phyloP scores from a whole-genome alignment of 1,139 yeast species.

The Yamadazyma siamensis region DNA sequence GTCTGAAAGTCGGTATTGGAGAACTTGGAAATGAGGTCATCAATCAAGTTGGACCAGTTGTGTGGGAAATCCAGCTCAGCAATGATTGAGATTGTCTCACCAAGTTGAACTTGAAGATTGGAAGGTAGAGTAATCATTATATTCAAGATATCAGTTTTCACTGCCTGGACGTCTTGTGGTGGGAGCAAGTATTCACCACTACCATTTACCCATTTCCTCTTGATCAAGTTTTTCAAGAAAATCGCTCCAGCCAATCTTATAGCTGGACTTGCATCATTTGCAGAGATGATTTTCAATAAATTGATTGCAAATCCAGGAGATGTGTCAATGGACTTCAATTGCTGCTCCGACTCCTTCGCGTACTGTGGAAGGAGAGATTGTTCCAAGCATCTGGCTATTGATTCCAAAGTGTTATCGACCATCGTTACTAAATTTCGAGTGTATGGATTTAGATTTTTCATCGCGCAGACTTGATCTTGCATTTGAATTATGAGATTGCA shows the following conservation, averaged over 20 bases:
- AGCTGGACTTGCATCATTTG: slow-evolving; percentile 48
- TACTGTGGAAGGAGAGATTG: slow-evolving; percentile 47
- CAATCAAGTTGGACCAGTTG: slow-evolving; percentile 77
- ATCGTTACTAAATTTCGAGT: slow-evolving; percentile 11
- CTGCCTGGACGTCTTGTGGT: slow-evolving; percentile 56
- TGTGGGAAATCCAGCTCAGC: slow-evolving; percentile 97
- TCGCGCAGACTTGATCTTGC: no score
- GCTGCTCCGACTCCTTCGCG: slow-evolving; percentile 61
- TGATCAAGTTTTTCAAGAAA: slow-evolving; percentile 84
- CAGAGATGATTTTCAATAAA: slow-evolving; percentile 75
- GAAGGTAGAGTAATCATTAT: slow-evolving; percentile 80
- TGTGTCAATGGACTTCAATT: slow-evolving; percentile 57
- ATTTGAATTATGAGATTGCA: no score
- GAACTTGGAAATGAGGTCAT: slow-evolving; percentile 67
- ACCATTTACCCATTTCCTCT: slow-evolving; percentile 85
- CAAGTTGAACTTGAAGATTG: slow-evolving; percentile 80
- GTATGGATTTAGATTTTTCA: no score
- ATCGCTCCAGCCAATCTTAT: slow-evolving; percentile 86
- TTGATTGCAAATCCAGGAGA: slow-evolving; percentile 73
- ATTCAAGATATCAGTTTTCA: slow-evolving; percentile 74
- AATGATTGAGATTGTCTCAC: slow-evolving; percentile 87
- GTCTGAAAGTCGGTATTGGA: slow-evolving; percentile 62
- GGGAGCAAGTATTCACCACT: slow-evolving; percentile 75
- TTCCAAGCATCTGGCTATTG: slow-evolving; percentile 45
- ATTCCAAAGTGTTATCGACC: slow-evolving; percentile 38